Conservation (phyloP, 768 basidiomycete genomes). For the Rhodocollybia butyracea region DNA sequence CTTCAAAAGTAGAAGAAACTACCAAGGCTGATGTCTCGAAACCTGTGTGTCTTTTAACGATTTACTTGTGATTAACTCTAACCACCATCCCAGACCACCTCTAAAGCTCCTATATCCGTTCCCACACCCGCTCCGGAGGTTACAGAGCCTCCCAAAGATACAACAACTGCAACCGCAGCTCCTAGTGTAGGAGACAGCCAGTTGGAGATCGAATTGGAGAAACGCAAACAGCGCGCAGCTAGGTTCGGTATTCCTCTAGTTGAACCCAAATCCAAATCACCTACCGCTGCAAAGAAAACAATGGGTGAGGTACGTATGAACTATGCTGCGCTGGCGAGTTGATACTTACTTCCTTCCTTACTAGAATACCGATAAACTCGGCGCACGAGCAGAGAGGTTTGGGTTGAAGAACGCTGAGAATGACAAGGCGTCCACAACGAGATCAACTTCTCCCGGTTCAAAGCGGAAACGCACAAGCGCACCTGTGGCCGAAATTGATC, state of each 20-base stretch:
- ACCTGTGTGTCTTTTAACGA: background rate
- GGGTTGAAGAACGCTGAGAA: conserved; percentile 22
- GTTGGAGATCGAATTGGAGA: conserved; percentile 51
- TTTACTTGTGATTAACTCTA: background rate
- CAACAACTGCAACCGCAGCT: background rate
- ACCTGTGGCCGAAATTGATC: conserved; percentile 34
- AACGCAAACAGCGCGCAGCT: conserved; percentile 57
- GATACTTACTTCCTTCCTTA: background rate
- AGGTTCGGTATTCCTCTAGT: conserved; percentile 72
- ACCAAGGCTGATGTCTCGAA: background rate
- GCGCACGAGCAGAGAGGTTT: conserved; percentile 55
- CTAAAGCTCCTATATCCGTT: conserved; percentile 1
- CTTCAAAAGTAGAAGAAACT: conserved; percentile 11
- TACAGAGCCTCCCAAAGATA: background rate
- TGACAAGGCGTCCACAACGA: background rate
- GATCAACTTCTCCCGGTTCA: conserved; percentile 8
- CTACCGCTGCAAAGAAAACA: conserved; percentile 13
- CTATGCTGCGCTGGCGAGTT: background rate
- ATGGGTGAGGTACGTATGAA: conserved; percentile 22
- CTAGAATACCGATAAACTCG: conserved; percentile 49
- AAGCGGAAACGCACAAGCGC: conserved; percentile 10
- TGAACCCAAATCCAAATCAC: conserved; percentile 27
- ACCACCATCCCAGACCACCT: conserved; percentile 6
- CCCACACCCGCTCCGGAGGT: conserved; percentile 14
- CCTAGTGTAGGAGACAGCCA: conserved; percentile 4